A percentile compares a stretch with the other conserved stretches of the same genome.
These are phyloP conservation scores for Podochytrium sp. DNA, from an alignment of 192 early-diverging fungal genomes.

Conservation along the genomic window DNA sequence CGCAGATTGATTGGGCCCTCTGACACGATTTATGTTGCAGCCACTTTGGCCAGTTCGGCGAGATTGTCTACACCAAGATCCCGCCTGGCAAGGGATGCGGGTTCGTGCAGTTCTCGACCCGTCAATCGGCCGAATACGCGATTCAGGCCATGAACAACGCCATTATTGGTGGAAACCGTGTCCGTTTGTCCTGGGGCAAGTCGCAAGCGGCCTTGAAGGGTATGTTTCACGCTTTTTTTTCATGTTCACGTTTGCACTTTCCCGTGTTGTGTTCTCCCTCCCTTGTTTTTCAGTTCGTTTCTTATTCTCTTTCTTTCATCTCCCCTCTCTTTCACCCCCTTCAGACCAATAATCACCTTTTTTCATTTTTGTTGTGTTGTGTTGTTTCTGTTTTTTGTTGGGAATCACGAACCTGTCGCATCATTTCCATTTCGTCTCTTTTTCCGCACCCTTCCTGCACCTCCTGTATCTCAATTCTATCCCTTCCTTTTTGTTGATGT, in stretches of 20 bases:
- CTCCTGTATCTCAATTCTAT: neutral
- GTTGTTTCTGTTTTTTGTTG: neutral
- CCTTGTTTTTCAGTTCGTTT: neutral
- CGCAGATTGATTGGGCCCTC: neutral
- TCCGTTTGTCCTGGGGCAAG: conserved; percentile 77
- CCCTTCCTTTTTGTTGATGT: neutral
- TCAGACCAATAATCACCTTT: conserved; percentile 18
- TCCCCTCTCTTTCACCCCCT: neutral
- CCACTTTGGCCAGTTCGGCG: conserved; percentile 86
- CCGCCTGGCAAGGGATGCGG: conserved; percentile 94
- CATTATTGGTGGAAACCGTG: conserved; percentile 75
- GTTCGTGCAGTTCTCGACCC: conserved; percentile 89
- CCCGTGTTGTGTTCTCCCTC: neutral
- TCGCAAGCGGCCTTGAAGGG: conserved; percentile 46
- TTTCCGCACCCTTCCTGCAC: neutral
- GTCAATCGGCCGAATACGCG: conserved; percentile 84
- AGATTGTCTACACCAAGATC: conserved; percentile 92
- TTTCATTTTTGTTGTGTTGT: neutral
- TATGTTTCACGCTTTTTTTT: conserved; percentile 27
- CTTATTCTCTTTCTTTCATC: neutral
- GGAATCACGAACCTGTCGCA: too few species aligned
- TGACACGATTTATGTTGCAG: conserved; percentile 31
- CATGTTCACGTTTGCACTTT: too few species aligned
- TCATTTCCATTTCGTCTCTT: neutral
- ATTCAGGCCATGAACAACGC: conserved; percentile 90